Evolutionary conservation across 495 filamentous ascomycete species (phyloP), one percentile per base, ranked within the genome.

Genomic region (Xylona heveae): DNA sequence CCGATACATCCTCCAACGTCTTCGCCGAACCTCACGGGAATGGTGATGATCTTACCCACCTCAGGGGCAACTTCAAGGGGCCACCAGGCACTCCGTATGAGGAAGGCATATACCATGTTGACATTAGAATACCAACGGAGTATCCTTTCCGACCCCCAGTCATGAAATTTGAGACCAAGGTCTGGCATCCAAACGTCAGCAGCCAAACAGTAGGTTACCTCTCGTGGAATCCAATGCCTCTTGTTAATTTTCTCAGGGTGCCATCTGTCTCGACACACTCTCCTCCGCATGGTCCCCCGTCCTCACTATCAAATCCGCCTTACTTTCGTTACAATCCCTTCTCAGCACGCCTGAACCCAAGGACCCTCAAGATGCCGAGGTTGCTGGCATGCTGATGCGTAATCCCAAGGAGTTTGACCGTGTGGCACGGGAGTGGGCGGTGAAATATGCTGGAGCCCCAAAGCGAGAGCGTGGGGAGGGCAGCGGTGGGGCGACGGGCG

Each of bases 131-230:
- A 28, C 83, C 84, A 1, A 64, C 59, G 27, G 82, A 85, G 35
- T 97, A 97, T 46, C 88, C 88, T 1, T 97, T 97, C 55, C 70
- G 77, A 26, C 84, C 88, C 8, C 88, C 90, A 6, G 51, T 70
- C 21, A 94, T 95, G 81, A 78, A 71, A 48, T 95, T 97, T 40
- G 66, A 76, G 41, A 97, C 90, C 43, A 90, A 76, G 52, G 74
- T 97, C 36, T 97, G 90, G 90, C 88, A 97, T 54, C 88, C 88
- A 21, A 97, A 97, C 52, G 69, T 97, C 54, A 83, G 74, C 64
- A 84, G 75, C 45, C 79, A 92, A 51, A 97, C 88, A 30, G 84
- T 93, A 54, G 47, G 74, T 64, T 28, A 16, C 9, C 24, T 30
- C 16, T 4, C 9, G 33, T 28, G 18, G 31, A 30, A 41, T 25